Conservation (phyloP, 257 asterid genomes). For the Lavandula angustifolia region DNA sequence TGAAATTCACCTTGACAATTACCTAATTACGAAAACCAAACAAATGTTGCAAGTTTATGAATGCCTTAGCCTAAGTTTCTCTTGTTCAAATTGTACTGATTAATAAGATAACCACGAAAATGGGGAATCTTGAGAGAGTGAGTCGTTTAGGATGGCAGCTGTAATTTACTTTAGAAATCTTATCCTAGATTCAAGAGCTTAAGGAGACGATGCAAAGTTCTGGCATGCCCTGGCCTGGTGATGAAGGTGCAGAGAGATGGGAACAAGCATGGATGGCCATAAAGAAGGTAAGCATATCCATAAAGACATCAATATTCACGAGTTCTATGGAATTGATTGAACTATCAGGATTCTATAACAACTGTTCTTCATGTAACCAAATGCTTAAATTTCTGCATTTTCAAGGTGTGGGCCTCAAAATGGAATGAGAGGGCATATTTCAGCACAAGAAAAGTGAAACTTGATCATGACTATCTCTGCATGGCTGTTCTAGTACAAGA, state of each 20-base stretch:
- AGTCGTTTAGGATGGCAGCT: constrained; percentile 13
- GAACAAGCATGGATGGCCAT: constrained; percentile 98
- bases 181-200: constrained; percentile 78
- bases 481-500: constrained; percentile 99
- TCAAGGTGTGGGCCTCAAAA: constrained; percentile 98
- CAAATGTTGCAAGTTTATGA: neutral
- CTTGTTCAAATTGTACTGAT: neutral
- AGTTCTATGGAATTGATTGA: neutral
- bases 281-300: constrained; percentile 61
- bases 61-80: neutral
- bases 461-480: constrained; percentile 89
- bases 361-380: neutral
- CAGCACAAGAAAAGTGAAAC: constrained; percentile 94
- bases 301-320: constrained; percentile 7
- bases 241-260: constrained; percentile 93
- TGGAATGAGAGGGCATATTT: constrained; percentile 99
- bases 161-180: constrained; percentile 30
- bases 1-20: neutral
- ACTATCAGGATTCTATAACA: constrained; percentile 11
- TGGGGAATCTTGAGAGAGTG: constrained; percentile 21
- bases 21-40: neutral
- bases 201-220: constrained; percentile 83
- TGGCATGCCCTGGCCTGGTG: constrained; percentile 99
- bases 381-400: constrained; percentile 8
- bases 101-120: constrained; percentile 17